These are phyloP conservation scores for Oryza meridionalis DNA, from an alignment of 176 grass and related monocot species.

Conservation along the genomic window DNA sequence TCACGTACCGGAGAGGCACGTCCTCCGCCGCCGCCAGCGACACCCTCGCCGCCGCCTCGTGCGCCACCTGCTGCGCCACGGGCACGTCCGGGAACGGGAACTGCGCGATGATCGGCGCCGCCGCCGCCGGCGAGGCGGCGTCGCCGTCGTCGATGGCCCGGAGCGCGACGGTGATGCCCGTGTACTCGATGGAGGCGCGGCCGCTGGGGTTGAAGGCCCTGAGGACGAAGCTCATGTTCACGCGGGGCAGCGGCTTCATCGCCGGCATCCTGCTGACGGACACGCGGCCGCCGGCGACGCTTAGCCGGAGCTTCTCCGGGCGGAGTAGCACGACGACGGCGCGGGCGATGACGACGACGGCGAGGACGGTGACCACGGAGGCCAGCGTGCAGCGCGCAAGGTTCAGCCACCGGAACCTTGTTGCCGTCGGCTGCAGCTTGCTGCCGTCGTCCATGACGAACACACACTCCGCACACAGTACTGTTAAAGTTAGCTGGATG, in stretches of 20 bases:
- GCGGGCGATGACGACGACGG: conserved; percentile 7
- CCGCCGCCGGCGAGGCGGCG: background rate
- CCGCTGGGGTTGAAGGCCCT: conserved; percentile 27
- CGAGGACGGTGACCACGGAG: background rate
- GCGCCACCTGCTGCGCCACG: background rate
- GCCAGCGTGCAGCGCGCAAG: conserved; percentile 20
- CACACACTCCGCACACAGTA: too few relatives aligned
- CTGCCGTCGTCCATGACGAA: background rate
- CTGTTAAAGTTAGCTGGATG: too few relatives aligned
- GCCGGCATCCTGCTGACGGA: background rate
- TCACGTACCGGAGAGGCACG: conserved; percentile 14
- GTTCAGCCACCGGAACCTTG: background rate
- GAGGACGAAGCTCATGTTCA: background rate
- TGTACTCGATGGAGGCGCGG: background rate
- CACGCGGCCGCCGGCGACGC: background rate
- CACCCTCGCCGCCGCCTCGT: background rate
- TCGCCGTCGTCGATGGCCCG: background rate
- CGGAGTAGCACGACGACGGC: conserved; percentile 28
- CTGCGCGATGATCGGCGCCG: background rate
- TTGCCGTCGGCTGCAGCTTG: background rate
- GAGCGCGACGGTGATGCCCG: background rate
- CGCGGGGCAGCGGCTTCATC: background rate
- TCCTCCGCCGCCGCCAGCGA: background rate
- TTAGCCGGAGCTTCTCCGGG: background rate
- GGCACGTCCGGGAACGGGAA: background rate